Conservation (phyloP, 1,284 basidiomycete species). For the Schizophyllum amplum region DNA sequence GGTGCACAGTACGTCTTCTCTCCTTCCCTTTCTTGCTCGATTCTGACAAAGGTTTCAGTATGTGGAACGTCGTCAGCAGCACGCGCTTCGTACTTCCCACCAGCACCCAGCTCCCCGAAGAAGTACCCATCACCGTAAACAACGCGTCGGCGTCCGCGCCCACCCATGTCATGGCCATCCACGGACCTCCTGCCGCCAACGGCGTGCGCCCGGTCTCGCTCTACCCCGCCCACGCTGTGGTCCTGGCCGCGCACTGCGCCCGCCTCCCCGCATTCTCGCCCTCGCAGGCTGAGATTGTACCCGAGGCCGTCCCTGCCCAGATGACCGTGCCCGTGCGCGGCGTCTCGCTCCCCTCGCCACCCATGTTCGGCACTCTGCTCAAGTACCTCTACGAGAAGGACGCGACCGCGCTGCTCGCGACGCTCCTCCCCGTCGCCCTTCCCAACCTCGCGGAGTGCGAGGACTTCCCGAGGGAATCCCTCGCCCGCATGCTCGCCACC, state of each 20-base stretch:
- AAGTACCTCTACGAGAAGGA: constrained; percentile 61
- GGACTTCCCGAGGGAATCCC: background rate
- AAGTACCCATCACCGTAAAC: constrained; percentile 37
- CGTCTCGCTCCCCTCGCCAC: constrained; percentile 55
- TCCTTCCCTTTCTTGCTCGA: constrained; percentile 19
- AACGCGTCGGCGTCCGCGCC: constrained; percentile 28
- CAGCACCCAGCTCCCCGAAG: constrained; percentile 37
- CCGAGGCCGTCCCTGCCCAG: constrained; percentile 23
- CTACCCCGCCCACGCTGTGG: constrained; percentile 48
- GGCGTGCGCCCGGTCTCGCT: constrained; percentile 28
- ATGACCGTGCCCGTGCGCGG: constrained; percentile 55
- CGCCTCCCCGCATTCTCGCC: constrained; percentile 44
- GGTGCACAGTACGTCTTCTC: constrained; percentile 26
- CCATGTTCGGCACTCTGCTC: constrained; percentile 57
- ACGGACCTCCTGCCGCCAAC: constrained; percentile 31
- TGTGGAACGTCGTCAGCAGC: constrained; percentile 21
- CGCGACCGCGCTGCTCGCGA: constrained; percentile 38
- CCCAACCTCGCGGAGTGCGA: constrained; percentile 22
- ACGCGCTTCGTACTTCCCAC: constrained; percentile 20
- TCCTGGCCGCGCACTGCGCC: constrained; percentile 53
- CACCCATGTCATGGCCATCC: constrained; percentile 52
- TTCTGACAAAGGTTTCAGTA: constrained; percentile 12
- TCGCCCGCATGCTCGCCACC: constrained; percentile 17
- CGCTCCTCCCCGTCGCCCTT: constrained; percentile 43
- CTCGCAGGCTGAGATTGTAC: constrained; percentile 15